A percentile compares a stretch with the other conserved stretches of the same genome.
Evolutionary conservation across 2,329 filamentous ascomycete genomes (phyloP).

Genomic region (Leptographium radiaticola): DNA sequence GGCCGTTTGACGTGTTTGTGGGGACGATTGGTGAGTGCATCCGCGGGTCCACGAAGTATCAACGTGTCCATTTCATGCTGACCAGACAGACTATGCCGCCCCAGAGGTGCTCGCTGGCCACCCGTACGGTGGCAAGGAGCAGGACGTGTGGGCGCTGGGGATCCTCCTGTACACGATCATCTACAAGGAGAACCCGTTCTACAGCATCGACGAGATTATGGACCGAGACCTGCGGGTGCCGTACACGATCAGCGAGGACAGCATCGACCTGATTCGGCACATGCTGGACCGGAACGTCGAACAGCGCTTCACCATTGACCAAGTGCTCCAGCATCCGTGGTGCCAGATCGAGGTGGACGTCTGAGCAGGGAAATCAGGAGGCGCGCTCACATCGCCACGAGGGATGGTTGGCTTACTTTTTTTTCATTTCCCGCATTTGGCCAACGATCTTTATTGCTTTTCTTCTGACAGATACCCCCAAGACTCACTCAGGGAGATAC

Average conservation of each 20-base stretch:
- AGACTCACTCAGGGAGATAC: neutral
- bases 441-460: neutral
- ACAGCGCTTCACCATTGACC: constrained; percentile 69
- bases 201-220: constrained; percentile 98
- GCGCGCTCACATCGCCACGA: neutral
- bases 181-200: constrained; percentile 99
- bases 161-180: constrained; percentile 97
- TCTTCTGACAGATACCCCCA: constrained; percentile 3
- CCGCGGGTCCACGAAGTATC: too few relatives aligned
- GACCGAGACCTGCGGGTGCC: constrained; percentile 89
- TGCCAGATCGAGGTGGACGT: constrained; percentile 18
- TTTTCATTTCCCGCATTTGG: neutral
- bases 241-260: constrained; percentile 78
- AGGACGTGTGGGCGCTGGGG: constrained; percentile 95
- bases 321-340: constrained; percentile 88
- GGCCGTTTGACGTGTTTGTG: constrained; percentile 97
- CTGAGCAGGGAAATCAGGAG: neutral
- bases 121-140: constrained; percentile 88
- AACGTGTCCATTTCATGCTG: too few relatives aligned
- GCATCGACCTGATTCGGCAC: constrained; percentile 76
- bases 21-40: constrained; percentile 76
- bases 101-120: constrained; percentile 92
- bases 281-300: constrained; percentile 91
- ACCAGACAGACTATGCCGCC: constrained; percentile 72
- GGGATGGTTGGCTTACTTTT: neutral